Base-by-base conservation (phyloP, 129 eudicot species). In the Lactuca sativa region DNA sequence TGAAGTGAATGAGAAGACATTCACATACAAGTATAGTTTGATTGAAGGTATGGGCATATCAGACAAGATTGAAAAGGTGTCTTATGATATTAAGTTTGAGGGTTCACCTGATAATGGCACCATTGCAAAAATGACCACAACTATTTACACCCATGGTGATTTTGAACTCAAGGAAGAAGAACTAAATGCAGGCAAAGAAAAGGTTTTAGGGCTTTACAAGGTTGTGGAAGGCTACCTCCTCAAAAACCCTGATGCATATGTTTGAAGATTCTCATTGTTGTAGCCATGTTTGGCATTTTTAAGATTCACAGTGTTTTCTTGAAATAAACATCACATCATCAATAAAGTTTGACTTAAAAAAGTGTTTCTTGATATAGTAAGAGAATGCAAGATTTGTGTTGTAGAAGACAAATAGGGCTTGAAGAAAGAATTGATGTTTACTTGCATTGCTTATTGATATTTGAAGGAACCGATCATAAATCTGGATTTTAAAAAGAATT, bases 171-270 rank as follows among this genome's bases (percentile, higher is more conserved):
- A 64, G 48, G 83, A 79, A 67, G 79, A 79, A 13, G 75, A 79
- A 1, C 66, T 74, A 11, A 74, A 80, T 55, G 80, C 70, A 0
- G 80, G 80, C 7, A 80, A 70, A 70, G 80, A 74, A 38, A 70
- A 80, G 38, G 84, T 70, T 1, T 15, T 74, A 37, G 84, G 74
- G 43, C 78, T 80, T 73, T 80, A 74, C 77, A 80, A 70, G 68
- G 80, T 74, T 80, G 80, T 80, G 48, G 80, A 80, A 80, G 80
- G 77, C 18, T 74, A 80, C 67, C 84, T 80, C 54, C 76, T 69
- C 62, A 67, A 69, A 10, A 80, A 79, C 67, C 83, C 83, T 15
- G 62, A 62, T 54, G 79, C 83, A 61, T 73, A 73, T 56, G 79
- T 47, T 57, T 80, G 9, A 49, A 21, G 34, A 63, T 63, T 10